Percentiles rank a stretch among this genome's conserved stretches.
These are phyloP conservation scores for Kodamaea jinghongensis DNA, from an alignment of 805 yeast genomes.

Conservation along the genomic window DNA sequence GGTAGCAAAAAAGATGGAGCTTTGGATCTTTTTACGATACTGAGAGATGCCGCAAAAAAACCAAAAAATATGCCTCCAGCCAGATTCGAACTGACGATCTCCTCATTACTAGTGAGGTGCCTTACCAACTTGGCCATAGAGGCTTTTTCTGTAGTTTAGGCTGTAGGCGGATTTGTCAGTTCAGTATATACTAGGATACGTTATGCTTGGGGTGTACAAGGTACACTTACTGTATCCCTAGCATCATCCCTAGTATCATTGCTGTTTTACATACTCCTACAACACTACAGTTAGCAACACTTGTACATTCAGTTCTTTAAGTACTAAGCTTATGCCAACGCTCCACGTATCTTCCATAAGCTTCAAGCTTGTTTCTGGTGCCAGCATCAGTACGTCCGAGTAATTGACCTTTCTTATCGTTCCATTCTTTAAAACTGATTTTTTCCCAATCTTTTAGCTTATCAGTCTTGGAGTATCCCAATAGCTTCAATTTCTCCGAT, in stretches of 20 bases:
- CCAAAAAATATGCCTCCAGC: constrained; percentile 17
- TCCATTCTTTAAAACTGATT: constrained; percentile 42
- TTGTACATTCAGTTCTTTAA: no score
- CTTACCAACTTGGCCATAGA: constrained; percentile 19
- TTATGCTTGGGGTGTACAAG: no score
- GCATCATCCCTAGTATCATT: not conserved
- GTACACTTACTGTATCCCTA: no score
- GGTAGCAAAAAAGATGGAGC: not conserved
- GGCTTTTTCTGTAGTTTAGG: constrained; percentile 11
- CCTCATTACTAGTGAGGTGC: constrained; percentile 21
- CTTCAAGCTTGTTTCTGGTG: constrained; percentile 15
- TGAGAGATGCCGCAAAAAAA: not conserved
- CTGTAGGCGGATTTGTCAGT: no score
- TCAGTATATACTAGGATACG: no score
- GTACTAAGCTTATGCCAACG: constrained; percentile 21
- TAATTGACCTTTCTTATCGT: constrained; percentile 18
- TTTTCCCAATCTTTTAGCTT: constrained; percentile 33
- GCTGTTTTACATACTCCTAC: not conserved
- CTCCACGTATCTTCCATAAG: constrained; percentile 21
- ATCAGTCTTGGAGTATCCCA: constrained; percentile 28
- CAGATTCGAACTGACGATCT: constrained; percentile 20
- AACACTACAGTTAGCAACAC: no score
- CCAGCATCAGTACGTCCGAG: constrained; percentile 21
- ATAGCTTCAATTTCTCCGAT: constrained; percentile 34
- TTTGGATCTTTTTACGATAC: not conserved